These are phyloP conservation scores for Calonectria fujianensis DNA, from an alignment of 2,329 filamentous ascomycete genomes.

Conservation along the genomic window DNA sequence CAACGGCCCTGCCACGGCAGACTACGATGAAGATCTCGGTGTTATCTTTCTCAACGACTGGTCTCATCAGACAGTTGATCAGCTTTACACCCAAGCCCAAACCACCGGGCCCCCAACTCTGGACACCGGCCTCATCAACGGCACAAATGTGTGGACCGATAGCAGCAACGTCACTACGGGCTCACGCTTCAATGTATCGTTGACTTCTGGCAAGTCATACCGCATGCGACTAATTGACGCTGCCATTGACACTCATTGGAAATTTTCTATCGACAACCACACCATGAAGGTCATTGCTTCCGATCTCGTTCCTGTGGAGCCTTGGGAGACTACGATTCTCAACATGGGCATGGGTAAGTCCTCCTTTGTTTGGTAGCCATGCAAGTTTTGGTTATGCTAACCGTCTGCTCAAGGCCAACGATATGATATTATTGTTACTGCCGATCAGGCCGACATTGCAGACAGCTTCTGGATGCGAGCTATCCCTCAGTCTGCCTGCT, in stretches of 20 bases:
- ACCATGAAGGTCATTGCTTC: constrained; percentile 73
- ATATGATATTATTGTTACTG: constrained; percentile 25
- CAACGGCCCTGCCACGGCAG: constrained; percentile 74
- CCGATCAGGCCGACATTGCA: not conserved
- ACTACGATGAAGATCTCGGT: constrained; percentile 80
- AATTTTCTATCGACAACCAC: constrained; percentile 74
- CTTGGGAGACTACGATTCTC: constrained; percentile 65
- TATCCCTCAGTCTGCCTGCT: constrained; percentile 12
- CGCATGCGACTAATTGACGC: constrained; percentile 70
- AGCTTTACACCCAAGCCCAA: not conserved
- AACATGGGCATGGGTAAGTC: constrained; percentile 19
- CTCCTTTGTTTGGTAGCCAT: no score
- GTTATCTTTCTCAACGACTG: constrained; percentile 76
- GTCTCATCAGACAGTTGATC: constrained; percentile 59
- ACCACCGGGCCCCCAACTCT: constrained; percentile 51
- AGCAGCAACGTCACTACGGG: constrained; percentile 49
- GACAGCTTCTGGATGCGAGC: constrained; percentile 14
- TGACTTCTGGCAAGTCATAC: constrained; percentile 66
- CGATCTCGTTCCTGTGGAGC: constrained; percentile 75
- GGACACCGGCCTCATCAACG: constrained; percentile 69
- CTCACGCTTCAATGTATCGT: constrained; percentile 60
- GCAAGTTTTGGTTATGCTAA: not conserved
- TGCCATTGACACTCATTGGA: constrained; percentile 65
- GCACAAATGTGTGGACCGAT: constrained; percentile 61
- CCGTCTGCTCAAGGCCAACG: not conserved